Percentiles rank a stretch among this genome's conserved stretches.
Evolutionary conservation across 495 filamentous ascomycete species (phyloP).

Genomic region (Hypoxylon perforatum): DNA sequence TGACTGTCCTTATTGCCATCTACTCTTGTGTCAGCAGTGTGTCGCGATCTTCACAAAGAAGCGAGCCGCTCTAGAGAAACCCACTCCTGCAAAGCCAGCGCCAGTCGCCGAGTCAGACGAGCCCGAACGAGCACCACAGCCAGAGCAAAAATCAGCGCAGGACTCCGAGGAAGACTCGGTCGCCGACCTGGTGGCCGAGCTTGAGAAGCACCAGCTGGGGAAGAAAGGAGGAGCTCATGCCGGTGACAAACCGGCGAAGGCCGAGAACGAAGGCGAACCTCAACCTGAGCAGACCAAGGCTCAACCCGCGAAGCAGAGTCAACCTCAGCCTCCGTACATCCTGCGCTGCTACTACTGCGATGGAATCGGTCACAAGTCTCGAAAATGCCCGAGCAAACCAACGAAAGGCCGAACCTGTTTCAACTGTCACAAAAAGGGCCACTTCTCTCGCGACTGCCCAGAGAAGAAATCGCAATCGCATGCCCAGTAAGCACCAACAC

Average conservation of each 20-base stretch:
- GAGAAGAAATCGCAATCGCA: too few species aligned
- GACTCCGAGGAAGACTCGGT: neutral
- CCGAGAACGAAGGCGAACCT: too few species aligned
- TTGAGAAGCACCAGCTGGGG: too few species aligned
- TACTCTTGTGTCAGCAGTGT: conserved; percentile 44
- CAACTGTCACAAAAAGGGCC: neutral
- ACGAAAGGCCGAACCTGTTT: neutral
- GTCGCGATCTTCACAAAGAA: conserved; percentile 28
- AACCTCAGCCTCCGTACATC: too few species aligned
- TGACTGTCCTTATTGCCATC: conserved; percentile 43
- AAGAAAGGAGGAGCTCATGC: too few species aligned
- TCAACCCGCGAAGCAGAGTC: too few species aligned
- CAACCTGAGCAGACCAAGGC: too few species aligned
- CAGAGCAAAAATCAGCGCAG: neutral
- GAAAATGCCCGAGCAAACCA: neutral
- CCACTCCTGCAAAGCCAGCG: neutral
- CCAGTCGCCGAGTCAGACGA: neutral
- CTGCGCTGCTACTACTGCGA: conserved; percentile 6
- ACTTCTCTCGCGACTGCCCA: too few species aligned
- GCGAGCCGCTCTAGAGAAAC: conserved; percentile 3
- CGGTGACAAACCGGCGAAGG: too few species aligned
- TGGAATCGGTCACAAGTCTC: neutral
- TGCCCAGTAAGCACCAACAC: too few species aligned
- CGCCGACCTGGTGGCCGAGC: neutral
- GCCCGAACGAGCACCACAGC: neutral